A percentile compares a stretch with the other conserved stretches of the same genome.
Evolutionary conservation across 176 grass and related monocot species (phyloP).

Genomic region (Phragmites australis): DNA sequence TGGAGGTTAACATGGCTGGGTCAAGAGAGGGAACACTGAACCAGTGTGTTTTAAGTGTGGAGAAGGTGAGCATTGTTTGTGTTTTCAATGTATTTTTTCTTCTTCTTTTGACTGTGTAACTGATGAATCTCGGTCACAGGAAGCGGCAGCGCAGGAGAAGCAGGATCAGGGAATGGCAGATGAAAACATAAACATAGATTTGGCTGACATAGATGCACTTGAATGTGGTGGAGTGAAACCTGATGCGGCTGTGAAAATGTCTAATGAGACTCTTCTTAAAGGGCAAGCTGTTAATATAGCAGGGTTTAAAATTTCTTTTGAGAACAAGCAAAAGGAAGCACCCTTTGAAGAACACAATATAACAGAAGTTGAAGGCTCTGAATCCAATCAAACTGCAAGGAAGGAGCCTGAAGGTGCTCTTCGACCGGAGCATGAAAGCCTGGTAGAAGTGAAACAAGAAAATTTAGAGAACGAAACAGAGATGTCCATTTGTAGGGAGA

Average conservation of each 20-base stretch:
- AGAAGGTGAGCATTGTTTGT: conserved; percentile 28
- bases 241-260: conserved; percentile 8
- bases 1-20: conserved; percentile 2
- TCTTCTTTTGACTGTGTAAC: neutral
- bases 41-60: conserved; percentile 21
- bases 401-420: conserved; percentile 31
- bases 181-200: conserved; percentile 17
- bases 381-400: conserved; percentile 28
- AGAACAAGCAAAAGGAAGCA: conserved; percentile 17
- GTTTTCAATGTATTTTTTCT: neutral
- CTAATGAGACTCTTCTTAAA: conserved; percentile 19
- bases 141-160: conserved; percentile 2
- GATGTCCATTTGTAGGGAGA: conserved; percentile 23
- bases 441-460: conserved; percentile 31
- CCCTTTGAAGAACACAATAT: conserved; percentile 19
- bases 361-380: conserved; percentile 27
- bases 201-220: conserved; percentile 27
- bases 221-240: conserved; percentile 33
- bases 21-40: neutral
- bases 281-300: conserved; percentile 4
- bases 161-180: conserved; percentile 4
- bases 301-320: neutral
- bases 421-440: conserved; percentile 21
- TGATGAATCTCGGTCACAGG: conserved; percentile 25
- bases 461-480: conserved; percentile 35